Conservation (phyloP, 2,329 filamentous ascomycete genomes). For the Beauveria bassiana region DNA sequence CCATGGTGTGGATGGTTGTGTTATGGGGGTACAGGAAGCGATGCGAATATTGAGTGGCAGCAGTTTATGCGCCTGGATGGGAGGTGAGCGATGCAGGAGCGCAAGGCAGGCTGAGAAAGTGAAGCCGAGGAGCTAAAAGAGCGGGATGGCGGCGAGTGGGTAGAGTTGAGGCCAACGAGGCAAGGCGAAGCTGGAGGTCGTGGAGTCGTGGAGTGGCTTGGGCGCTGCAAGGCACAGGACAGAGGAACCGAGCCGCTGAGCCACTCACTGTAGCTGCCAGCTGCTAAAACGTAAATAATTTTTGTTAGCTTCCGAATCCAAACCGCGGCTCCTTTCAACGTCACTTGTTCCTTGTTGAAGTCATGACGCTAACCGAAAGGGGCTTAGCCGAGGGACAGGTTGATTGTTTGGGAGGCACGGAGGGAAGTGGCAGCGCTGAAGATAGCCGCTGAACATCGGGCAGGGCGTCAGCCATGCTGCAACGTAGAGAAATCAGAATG, state of each 20-base stretch:
- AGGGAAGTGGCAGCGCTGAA: neutral
- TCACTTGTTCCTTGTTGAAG: neutral
- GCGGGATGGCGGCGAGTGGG: neutral
- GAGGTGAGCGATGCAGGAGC: neutral
- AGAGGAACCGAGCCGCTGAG: no score
- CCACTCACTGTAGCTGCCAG: no score
- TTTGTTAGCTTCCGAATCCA: neutral
- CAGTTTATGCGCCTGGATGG: neutral
- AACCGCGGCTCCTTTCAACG: neutral
- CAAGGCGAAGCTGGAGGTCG: constrained; percentile 1
- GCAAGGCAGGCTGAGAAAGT: neutral
- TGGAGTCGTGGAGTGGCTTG: neutral
- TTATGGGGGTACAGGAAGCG: neutral
- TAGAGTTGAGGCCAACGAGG: constrained; percentile 2
- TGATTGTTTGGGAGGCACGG: neutral
- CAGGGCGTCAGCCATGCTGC: no score
- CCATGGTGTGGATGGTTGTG: constrained; percentile 24
- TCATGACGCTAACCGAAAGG: neutral
- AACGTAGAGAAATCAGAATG: no score
- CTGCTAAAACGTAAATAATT: neutral
- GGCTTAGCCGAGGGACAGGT: neutral
- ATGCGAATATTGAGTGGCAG: neutral
- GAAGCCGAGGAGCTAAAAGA: neutral
- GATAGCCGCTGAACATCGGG: no score
- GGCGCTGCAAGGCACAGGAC: neutral